These are phyloP conservation scores for Sugiyamaella novakii DNA, from an alignment of 1,139 yeast species.

Conservation along the genomic window DNA sequence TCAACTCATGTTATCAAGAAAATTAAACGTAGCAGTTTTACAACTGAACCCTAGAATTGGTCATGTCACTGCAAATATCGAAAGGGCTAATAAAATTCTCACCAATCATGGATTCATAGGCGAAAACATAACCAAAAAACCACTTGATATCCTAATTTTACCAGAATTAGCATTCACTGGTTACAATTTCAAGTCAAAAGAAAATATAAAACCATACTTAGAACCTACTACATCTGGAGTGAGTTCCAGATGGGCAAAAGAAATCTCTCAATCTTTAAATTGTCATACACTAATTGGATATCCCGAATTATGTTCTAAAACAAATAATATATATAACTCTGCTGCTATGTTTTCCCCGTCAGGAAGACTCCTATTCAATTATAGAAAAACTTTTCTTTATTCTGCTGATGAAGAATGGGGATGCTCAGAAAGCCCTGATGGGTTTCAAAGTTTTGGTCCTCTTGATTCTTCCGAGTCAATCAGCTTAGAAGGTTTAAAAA, in stretches of 20 bases:
- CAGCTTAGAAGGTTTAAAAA: conserved; percentile 27
- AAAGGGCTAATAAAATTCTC: conserved; percentile 50
- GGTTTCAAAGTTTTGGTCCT: conserved; percentile 24
- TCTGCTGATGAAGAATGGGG: conserved; percentile 85
- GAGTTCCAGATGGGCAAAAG: conserved; percentile 59
- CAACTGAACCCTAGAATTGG: conserved; percentile 73
- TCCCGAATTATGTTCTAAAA: conserved; percentile 55
- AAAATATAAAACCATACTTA: conserved; percentile 62
- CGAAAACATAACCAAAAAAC: conserved; percentile 15
- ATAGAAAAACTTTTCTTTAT: conserved; percentile 76
- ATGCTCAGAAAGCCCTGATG: conserved; percentile 63
- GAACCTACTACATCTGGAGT: conserved; percentile 52
- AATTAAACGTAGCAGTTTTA: conserved; percentile 61
- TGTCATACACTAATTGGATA: conserved; percentile 83
- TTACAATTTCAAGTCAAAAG: conserved; percentile 60
- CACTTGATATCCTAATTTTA: conserved; percentile 58
- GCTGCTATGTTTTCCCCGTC: conserved; percentile 63
- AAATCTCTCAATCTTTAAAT: conserved; percentile 51
- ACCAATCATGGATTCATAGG: conserved; percentile 34
- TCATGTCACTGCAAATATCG: conserved; percentile 55
- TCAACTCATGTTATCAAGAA: conserved; percentile 24
- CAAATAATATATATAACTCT: conserved; percentile 61
- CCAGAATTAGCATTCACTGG: conserved; percentile 91
- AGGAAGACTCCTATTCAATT: conserved; percentile 65
- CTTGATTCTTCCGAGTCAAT: conserved; percentile 3